Conservation (phyloP, 2,329 filamentous ascomycete species). For the Hymenoscyphus linearis region DNA sequence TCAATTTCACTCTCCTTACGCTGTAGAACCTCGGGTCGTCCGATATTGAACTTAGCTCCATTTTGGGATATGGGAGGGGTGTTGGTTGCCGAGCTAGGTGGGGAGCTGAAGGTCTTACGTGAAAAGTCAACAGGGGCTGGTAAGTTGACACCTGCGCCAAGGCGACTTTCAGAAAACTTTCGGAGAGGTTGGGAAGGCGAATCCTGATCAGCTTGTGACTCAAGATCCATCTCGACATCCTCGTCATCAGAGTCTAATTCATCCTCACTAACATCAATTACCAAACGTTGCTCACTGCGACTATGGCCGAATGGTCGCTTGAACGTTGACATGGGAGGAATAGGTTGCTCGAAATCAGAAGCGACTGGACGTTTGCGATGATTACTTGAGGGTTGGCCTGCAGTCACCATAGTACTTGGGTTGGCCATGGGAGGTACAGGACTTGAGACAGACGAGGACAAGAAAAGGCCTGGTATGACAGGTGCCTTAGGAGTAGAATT, state of each 20-base stretch:
- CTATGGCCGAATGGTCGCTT: slow-evolving; percentile 59
- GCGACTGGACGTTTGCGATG: slow-evolving; percentile 57
- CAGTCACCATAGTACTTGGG: background rate
- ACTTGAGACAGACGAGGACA: slow-evolving; percentile 14
- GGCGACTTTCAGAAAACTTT: slow-evolving; percentile 21
- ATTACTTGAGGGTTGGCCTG: background rate
- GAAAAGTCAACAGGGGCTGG: slow-evolving; percentile 40
- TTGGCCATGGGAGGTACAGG: slow-evolving; percentile 3
- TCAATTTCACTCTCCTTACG: slow-evolving; percentile 55
- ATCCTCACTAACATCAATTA: slow-evolving; percentile 83
- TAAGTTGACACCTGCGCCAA: slow-evolving; percentile 37
- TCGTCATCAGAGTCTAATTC: slow-evolving; percentile 54
- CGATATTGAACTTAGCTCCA: slow-evolving; percentile 13
- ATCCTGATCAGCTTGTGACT: slow-evolving; percentile 45
- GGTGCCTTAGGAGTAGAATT: slow-evolving; percentile 4
- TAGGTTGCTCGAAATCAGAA: slow-evolving; percentile 62
- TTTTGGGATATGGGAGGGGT: slow-evolving; percentile 22
- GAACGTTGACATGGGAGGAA: slow-evolving; percentile 29
- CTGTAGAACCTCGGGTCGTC: slow-evolving; percentile 38
- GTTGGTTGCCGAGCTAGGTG: slow-evolving; percentile 19
- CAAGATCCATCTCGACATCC: slow-evolving; percentile 62
- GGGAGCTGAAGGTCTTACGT: slow-evolving; percentile 26
- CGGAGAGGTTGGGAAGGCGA: slow-evolving; percentile 22
- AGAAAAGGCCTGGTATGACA: slow-evolving; percentile 28
- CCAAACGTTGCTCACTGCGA: slow-evolving; percentile 55